A percentile compares a stretch with the other conserved stretches of the same genome.
These are phyloP conservation scores for Trichoderma hamatum DNA, from an alignment of 2,329 filamentous ascomycete genomes.

Conservation along the genomic window DNA sequence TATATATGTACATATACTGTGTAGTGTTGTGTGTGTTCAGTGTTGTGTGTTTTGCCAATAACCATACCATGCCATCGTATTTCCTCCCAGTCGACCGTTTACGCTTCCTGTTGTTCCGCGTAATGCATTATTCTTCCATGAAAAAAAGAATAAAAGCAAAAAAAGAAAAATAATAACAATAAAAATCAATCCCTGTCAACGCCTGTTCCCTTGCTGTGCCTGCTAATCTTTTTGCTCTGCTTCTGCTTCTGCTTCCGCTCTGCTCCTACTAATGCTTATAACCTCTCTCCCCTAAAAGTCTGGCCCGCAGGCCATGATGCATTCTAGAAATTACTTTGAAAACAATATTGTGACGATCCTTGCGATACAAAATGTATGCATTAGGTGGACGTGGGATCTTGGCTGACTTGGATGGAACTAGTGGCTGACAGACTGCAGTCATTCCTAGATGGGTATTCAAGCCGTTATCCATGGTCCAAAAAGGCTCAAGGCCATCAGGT, in stretches of 20 bases:
- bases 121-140: conserved; percentile 8
- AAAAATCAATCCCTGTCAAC: conserved; percentile 1
- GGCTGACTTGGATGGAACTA: conserved; percentile 23
- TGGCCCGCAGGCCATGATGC: neutral
- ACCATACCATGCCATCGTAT: conserved; percentile 18
- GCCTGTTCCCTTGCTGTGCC: conserved; percentile 15
- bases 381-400: too few relatives aligned
- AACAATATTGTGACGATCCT: too few relatives aligned
- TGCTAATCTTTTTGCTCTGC: conserved; percentile 22
- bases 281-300: neutral
- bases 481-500: conserved; percentile 29
- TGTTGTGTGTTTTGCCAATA: conserved; percentile 4
- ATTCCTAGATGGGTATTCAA: conserved; percentile 22
- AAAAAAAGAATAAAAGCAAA: neutral
- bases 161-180: neutral
- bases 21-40: neutral
- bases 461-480: conserved; percentile 32
- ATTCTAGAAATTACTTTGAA: conserved; percentile 9
- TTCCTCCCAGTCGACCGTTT: conserved; percentile 7
- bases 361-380: too few relatives aligned
- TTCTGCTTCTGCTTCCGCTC: neutral
- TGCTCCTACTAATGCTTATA: conserved; percentile 8
- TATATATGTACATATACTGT: conserved; percentile 6
- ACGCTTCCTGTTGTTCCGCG: conserved; percentile 26
- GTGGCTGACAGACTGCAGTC: conserved; percentile 24